Evolutionary conservation across 306 rosid species (phyloP).

Genomic region (Oxytropis ochrocephala): DNA sequence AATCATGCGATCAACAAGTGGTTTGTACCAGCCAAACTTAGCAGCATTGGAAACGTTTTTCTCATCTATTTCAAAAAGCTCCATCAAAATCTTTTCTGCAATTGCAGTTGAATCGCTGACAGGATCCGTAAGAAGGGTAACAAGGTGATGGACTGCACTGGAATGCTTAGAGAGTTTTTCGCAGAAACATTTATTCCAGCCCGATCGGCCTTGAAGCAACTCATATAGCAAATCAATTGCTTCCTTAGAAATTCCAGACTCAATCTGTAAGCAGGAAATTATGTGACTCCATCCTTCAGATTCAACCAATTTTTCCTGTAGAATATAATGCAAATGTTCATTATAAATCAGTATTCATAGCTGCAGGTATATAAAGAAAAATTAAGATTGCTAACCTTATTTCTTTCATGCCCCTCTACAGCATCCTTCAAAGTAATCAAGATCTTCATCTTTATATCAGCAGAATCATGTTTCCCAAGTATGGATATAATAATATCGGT

Average conservation of each 20-base stretch:
- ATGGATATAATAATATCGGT: slow-evolving; percentile 42
- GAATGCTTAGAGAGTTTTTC: slow-evolving; percentile 46
- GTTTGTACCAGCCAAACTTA: slow-evolving; percentile 63
- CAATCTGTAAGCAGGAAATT: slow-evolving; percentile 46
- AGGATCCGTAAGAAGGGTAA: slow-evolving; percentile 40
- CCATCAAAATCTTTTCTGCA: slow-evolving; percentile 53
- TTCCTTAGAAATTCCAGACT: slow-evolving; percentile 47
- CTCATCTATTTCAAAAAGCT: slow-evolving; percentile 56
- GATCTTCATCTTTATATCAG: slow-evolving; percentile 43
- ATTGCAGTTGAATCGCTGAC: slow-evolving; percentile 41
- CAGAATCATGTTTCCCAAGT: slow-evolving; percentile 39
- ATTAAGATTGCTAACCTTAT: slow-evolving; percentile 44
- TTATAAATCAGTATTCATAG: neutral
- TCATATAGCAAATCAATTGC: slow-evolving; percentile 59
- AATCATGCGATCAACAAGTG: slow-evolving; percentile 54
- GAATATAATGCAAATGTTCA: neutral
- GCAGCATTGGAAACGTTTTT: slow-evolving; percentile 51
- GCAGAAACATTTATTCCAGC: slow-evolving; percentile 57
- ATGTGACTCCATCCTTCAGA: slow-evolving; percentile 64
- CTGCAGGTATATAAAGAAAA: neutral
- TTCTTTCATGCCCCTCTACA: slow-evolving; percentile 63
- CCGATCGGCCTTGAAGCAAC: slow-evolving; percentile 52
- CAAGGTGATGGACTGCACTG: slow-evolving; percentile 44
- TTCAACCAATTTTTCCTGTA: slow-evolving; percentile 49
- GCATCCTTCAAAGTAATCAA: slow-evolving; percentile 54